Base-by-base conservation (phyloP, 2,329 filamentous ascomycete genomes). In the Sphaerulina populicola region DNA sequence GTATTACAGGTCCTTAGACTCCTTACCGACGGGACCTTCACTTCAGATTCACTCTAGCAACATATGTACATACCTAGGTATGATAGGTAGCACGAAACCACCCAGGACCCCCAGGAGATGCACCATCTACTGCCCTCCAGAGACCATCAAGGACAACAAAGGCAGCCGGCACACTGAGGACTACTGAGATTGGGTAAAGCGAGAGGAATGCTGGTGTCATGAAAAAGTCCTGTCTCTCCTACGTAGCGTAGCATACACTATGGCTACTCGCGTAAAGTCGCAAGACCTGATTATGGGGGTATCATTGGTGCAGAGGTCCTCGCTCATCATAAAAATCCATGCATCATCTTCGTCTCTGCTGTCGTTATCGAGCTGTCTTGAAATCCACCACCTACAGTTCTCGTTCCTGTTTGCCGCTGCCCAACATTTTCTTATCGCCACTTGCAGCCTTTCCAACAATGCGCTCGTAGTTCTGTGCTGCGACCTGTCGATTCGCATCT, bases 401-500 rank as follows among this genome's bases (percentile, higher is more conserved):
- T 36, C 44, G 45, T 43, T 47, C 41, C 39, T 61, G 53, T 52
- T 55, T 59, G 15, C 47, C 53, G 36, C 48, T 47, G 11, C 52
- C 58, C 42, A 60, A 48, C 50, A 52, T 47, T 46, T 46, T 49
- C 50, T 47, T 56, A 33, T 59, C 56, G 5, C 54, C 52, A 18
- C 52, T 47, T 42, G 60, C 60, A 37, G 43, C 51, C 41, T 50
- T 58, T 30, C 47, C 52, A 31, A 63, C 39, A 29, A 66, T 57
- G 33, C 55, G 56, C 18, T 50, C 53, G 55, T 62, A 61, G 37
- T 53, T 60, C 39, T 66, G 62, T 43, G 46, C 51, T 40, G 62
- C 64, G 14, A 66, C n/a, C 50, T 53, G 55, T 37, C 67, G 54
- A 23, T 57, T 60, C 54, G 79, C 77, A 38, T 77, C 74, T 53